These are phyloP conservation scores for Trypanosoma rangeli DNA, from an alignment of 208 protist genomes.

Conservation along the genomic window DNA sequence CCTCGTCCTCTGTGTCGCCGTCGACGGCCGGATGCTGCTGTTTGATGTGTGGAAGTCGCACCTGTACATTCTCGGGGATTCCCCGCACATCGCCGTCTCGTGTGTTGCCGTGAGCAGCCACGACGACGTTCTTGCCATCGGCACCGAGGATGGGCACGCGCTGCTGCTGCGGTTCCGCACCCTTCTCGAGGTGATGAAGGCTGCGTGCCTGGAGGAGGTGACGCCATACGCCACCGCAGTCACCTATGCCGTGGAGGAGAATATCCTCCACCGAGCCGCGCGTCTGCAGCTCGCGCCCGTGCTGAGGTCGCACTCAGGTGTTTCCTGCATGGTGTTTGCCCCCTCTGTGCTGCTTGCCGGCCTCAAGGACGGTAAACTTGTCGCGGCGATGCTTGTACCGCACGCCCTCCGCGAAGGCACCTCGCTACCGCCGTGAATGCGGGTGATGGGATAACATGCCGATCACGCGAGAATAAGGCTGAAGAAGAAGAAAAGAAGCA, in stretches of 20 bases:
- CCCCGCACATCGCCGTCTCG: conserved; percentile 32
- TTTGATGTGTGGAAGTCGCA: conserved; percentile 53
- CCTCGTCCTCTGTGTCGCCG: conserved; percentile 63
- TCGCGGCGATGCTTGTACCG: conserved; percentile 65
- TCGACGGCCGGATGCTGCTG: conserved; percentile 51
- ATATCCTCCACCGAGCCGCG: conserved; percentile 38
- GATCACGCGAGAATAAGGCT: neutral
- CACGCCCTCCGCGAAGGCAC: conserved; percentile 15
- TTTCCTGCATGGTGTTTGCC: conserved; percentile 69
- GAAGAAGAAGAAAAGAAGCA: neutral
- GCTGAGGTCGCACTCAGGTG: conserved; percentile 29
- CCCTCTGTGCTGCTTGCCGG: conserved; percentile 82
- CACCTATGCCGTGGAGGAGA: conserved; percentile 9
- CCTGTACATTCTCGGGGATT: conserved; percentile 25
- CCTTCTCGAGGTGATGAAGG: conserved; percentile 15
- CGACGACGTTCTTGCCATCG: conserved; percentile 78
- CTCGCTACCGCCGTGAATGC: neutral
- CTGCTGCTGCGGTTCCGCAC: conserved; percentile 41
- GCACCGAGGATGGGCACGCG: conserved; percentile 54
- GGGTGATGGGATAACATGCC: neutral
- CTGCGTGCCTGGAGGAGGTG: neutral
- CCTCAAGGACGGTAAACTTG: conserved; percentile 71
- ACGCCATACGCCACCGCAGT: neutral
- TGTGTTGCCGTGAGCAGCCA: conserved; percentile 56
- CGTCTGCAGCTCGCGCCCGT: conserved; percentile 46